Conservation (phyloP, 2,329 filamentous ascomycete genomes). For the Hymenoscyphus fructigenus region DNA sequence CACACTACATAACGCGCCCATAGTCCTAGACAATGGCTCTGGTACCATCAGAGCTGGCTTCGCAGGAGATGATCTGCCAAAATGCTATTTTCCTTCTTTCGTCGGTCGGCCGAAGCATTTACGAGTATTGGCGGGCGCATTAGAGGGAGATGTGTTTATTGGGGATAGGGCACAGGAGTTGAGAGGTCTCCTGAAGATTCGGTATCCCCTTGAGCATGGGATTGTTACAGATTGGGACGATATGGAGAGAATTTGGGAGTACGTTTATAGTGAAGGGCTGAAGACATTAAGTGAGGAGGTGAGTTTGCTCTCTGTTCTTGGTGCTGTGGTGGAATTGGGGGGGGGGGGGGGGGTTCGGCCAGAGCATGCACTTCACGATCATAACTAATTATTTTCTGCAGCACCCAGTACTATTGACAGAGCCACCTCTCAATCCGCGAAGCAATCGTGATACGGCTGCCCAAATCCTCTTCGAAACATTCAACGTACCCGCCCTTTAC, state of each 20-base stretch:
- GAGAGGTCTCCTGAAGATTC: constrained; percentile 90
- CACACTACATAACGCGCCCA: constrained; percentile 90
- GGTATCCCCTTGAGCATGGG: constrained; percentile 93
- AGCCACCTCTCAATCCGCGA: constrained; percentile 92
- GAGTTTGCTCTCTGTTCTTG: constrained; percentile 33
- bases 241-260: constrained; percentile 99
- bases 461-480: constrained; percentile 97
- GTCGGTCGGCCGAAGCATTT: constrained; percentile 95
- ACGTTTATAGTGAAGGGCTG: constrained; percentile 92
- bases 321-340: not conserved
- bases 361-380: not conserved
- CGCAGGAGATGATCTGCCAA: constrained; percentile 91
- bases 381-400: constrained; percentile 37
- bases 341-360: not conserved
- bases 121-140: constrained; percentile 89
- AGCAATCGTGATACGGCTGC: constrained; percentile 95
- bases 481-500: constrained; percentile 95
- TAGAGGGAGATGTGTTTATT: constrained; percentile 97
- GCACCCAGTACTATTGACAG: constrained; percentile 94
- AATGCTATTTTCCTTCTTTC: constrained; percentile 96
- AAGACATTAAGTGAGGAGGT: constrained; percentile 98
- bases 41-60: constrained; percentile 97
- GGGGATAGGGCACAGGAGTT: constrained; percentile 85
- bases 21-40: constrained; percentile 98
- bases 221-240: constrained; percentile 99